Base-by-base conservation (phyloP, 805 yeast genomes). In the Huiozyma naganishii region DNA sequence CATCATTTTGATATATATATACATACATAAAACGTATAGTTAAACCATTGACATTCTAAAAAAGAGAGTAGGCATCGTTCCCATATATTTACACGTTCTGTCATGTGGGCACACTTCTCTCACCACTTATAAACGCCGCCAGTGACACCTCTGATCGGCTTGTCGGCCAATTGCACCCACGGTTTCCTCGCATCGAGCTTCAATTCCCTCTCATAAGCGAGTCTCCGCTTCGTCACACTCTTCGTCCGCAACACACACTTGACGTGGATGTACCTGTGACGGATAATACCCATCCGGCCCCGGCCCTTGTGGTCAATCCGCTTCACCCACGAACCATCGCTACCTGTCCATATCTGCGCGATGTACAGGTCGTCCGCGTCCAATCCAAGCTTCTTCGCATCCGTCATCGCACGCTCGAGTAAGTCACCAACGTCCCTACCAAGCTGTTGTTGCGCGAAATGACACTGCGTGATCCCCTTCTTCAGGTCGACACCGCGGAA, bases 391-490 rank as follows among this genome's bases (percentile, higher is more conserved):
- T 66, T 68, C 45, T 74, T 67, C 23, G 89, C 87, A 55, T 85
- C 87, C 39, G 75, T 71, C 32, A 85, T 56, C 7, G 94, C 95
- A 41, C 76, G 69, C 55, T 79, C 77, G 48, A 90, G 71, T 64
- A 89, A 66, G 48, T 78, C 83, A 41, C 80, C 89, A 44, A 88
- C 72, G 50, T 88, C 95, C 44, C 80, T 73, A 30, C 94, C 76
- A 63, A 88, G 75, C 54, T 81, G 77, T 66, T 86, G 87, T 40
- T 79, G 73, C 60, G 79, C 77, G 70, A 90, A 90, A 64, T 90
- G 97, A 53, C 89, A 80, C 67, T 89, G 97, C 36, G 90, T 86
- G 52, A 90, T 83, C 42, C 97, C 97, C 37, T 75, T 76, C 52
- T 79, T 76, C 32, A 85, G 77, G 42, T 77, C 73, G 64, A 83